phyloP scores from a whole-genome alignment of 495 filamentous ascomycete species.

The Neurospora tetraspora region DNA sequence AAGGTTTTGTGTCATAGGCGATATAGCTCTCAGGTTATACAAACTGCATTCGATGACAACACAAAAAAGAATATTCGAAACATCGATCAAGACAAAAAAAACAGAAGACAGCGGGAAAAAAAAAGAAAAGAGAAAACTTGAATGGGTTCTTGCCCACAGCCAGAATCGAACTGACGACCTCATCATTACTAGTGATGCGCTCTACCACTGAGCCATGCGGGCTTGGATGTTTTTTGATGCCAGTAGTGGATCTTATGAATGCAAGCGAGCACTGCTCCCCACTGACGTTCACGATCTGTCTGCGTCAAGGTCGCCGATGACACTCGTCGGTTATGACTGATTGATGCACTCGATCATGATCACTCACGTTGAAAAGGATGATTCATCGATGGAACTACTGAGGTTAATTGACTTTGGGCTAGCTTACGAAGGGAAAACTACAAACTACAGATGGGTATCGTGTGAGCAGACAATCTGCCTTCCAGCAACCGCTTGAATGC shows the following conservation, averaged over 20 bases:
- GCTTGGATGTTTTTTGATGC: background rate
- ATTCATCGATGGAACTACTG: too few relatives aligned
- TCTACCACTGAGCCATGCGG: background rate
- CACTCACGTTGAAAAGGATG: too few relatives aligned
- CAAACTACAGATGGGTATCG: too few relatives aligned
- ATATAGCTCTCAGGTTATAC: background rate
- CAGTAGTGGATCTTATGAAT: background rate
- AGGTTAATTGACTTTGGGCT: too few relatives aligned
- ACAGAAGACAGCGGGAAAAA: background rate
- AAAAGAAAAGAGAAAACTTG: background rate
- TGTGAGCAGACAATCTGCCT: too few relatives aligned
- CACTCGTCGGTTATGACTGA: background rate
- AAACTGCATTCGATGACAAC: background rate
- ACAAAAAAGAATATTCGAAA: background rate
- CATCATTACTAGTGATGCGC: background rate
- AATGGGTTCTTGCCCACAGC: background rate
- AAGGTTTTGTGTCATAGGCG: background rate
- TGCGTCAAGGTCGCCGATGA: background rate
- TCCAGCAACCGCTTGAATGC: too few relatives aligned
- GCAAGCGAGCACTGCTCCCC: accelerated
- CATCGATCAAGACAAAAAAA: background rate
- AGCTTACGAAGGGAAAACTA: too few relatives aligned
- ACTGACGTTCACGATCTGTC: background rate
- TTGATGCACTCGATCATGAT: too few relatives aligned
- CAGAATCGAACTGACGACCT: background rate